Base-by-base conservation (phyloP, 129 eudicot species). In the Helianthus tuberosus region DNA sequence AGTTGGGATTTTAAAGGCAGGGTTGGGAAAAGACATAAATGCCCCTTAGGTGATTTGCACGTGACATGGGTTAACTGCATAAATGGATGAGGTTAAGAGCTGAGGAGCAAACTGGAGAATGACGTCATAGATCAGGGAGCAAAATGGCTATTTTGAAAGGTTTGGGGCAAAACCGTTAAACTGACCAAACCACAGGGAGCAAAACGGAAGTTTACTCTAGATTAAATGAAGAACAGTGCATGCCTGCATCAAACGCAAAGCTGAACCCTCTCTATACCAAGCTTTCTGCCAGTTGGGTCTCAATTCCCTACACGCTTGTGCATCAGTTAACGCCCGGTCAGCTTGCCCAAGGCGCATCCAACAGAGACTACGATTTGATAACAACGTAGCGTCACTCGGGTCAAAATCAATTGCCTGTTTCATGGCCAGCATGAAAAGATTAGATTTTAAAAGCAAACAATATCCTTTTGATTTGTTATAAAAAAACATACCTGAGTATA, bases 221-320 rank as follows among this genome's bases (percentile, higher is more conserved):
- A 8, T 49, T 57, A 72, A 23, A 63, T 25, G 23, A 62, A 53
- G n/a, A 65, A 68, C 86, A 43, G 2, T 43, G 47, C 47, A 75
- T 80, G 80, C 98, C 96, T 82, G 90, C 80, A 90, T n/a, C 78
- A 85, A 67, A n/a, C 96, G 88, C 78, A 81, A 83, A 75, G 99
- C 96, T 60, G 99, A 91, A 71, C 99, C 99, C 81, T 90, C 96
- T 23, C 97, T 91, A 72, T 90, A 94, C 83, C 94, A 94, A 79
- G 93, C 99, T 79, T 94, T 94, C 1, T 82, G 73, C 99, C 99
- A 94, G 65, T 85, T 85, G 15, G 99, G 97, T 71, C 82, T 88
- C 39, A 94, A 86, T 51, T 60, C 81, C 82, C 90, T 90, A 66
- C 97, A 94, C 27, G 84, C 67, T 80, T 79, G 89, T 60, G 99